Evolutionary conservation across 2,329 filamentous ascomycete genomes (phyloP).

Genomic region (Arthrobotrys sinensis): DNA sequence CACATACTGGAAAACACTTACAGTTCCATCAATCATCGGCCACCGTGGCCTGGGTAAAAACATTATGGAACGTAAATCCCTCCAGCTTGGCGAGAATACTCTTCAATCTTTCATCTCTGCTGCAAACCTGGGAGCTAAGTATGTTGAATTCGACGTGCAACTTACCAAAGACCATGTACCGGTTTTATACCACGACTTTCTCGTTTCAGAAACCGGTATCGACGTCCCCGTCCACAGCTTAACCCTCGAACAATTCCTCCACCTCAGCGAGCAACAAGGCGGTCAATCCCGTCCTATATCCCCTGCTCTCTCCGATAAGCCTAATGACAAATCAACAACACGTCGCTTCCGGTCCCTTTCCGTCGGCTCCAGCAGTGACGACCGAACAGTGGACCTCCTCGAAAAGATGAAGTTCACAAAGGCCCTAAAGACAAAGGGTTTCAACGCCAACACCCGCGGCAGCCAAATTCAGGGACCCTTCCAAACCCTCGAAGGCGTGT

Average conservation of each 20-base stretch:
- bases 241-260: constrained; percentile 82
- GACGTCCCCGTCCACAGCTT: constrained; percentile 96
- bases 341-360: constrained; percentile 73
- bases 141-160: constrained; percentile 88
- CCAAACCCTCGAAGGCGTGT: constrained; percentile 93
- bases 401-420: constrained; percentile 98
- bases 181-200: constrained; percentile 98
- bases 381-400: constrained; percentile 72
- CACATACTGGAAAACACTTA: constrained; percentile 96
- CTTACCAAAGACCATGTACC: constrained; percentile 98
- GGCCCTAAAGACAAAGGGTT: constrained; percentile 92
- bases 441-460: constrained; percentile 93
- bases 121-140: constrained; percentile 87
- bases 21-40: constrained; percentile 74
- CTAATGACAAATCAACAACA: constrained; percentile 23
- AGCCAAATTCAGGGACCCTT: constrained; percentile 97
- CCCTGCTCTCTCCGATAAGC: constrained; percentile 69
- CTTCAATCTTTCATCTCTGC: constrained; percentile 96
- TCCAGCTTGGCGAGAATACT: constrained; percentile 97
- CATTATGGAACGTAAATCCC: constrained; percentile 82
- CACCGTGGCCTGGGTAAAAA: constrained; percentile 91
- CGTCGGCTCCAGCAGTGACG: constrained; percentile 70
- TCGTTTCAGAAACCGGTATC: constrained; percentile 97
- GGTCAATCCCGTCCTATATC: constrained; percentile 67
- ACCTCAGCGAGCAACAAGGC: constrained; percentile 64